Conservation (phyloP, 2,329 filamentous ascomycete genomes). For the Zarea fungicola region DNA sequence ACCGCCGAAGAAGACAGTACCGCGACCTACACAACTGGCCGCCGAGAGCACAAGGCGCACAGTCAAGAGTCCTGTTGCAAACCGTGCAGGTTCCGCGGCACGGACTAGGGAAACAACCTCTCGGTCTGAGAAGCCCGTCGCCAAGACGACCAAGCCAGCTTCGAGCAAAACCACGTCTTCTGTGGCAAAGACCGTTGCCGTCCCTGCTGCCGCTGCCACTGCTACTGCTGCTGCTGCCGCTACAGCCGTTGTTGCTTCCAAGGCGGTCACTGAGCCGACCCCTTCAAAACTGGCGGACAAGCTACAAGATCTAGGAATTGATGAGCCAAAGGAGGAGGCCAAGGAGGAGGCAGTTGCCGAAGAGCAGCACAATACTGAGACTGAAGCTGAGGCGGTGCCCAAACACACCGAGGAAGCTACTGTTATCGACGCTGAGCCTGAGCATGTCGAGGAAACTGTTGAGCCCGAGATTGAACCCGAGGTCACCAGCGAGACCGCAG, state of each 20-base stretch:
- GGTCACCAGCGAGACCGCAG: background rate
- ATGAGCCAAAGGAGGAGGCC: background rate
- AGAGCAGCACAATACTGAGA: background rate
- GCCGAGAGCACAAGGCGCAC: conserved; percentile 13
- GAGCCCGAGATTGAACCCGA: conserved; percentile 12
- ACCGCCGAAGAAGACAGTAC: conserved; percentile 39
- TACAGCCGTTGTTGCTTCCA: background rate
- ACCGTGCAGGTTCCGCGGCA: conserved; percentile 9
- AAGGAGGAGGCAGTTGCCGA: background rate
- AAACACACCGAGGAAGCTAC: too few relatives aligned
- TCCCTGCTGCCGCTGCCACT: background rate
- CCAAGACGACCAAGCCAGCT: conserved; percentile 1
- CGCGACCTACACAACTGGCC: background rate
- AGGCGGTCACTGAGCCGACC: background rate
- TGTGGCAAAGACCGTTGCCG: background rate
- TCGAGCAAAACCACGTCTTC: conserved; percentile 1
- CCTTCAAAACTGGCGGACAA: conserved; percentile 4
- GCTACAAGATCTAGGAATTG: background rate
- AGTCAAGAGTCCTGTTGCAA: conserved; percentile 19
- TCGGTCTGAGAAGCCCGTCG: background rate
- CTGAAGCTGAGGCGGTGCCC: background rate
- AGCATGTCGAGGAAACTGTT: conserved; percentile 10
- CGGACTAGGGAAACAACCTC: conserved; percentile 6
- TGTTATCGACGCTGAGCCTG: conserved; percentile 5
- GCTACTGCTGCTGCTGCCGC: background rate